Evolutionary conservation across 164 flowering plant species (phyloP), one percentile per base, ranked within the genome.

Genomic region (Protea cynaroides): DNA sequence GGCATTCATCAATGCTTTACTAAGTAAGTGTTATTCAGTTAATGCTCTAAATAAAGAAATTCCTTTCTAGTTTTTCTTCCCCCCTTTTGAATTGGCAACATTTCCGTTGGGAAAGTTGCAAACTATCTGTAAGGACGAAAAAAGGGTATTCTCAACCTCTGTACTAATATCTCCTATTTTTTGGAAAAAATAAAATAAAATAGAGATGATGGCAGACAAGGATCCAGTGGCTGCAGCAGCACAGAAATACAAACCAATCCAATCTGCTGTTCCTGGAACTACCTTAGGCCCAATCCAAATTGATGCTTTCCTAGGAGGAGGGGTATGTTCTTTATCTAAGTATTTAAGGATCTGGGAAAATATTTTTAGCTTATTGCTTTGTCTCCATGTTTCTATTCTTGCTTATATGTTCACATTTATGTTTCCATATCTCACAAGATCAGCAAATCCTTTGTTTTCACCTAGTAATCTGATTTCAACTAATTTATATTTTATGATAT

Each of bases 221-320:
- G 97, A 94, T 78, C 97, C 96, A 56, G 83, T 83, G 53, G 99
- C 99, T 53, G 95, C 96, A 64, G 78, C 84, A 17, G 99, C 99
- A 56, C 82, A 73, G 59, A 87, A 71, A 62, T 89, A 87, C 74
- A 91, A 88, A 74, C 99, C 99, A 52, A 88, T 94, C 61, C 96
- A 91, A 74, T 91, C 99, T 70, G 96, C 99, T 78, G 99, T 94
- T 79, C 99, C 99, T 60, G 99, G 99, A 73, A 94, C 99, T 51
- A 94, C 99, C 56, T 76, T 94, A 69, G 99, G 99, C 62, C 93
- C 96, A 56, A 94, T 91, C 72, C 83, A 77, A 65, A 94, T 94
- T 57, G 78, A 91, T 75, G 97, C 99, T 66, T 94, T 94, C 75
- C 73, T 83, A 14, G 89, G 89, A 66, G 97, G 94, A 58, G 97